These are phyloP conservation scores for Symbiodinium natans DNA, from an alignment of 73 alveolate genomes.

Conservation along the genomic window DNA sequence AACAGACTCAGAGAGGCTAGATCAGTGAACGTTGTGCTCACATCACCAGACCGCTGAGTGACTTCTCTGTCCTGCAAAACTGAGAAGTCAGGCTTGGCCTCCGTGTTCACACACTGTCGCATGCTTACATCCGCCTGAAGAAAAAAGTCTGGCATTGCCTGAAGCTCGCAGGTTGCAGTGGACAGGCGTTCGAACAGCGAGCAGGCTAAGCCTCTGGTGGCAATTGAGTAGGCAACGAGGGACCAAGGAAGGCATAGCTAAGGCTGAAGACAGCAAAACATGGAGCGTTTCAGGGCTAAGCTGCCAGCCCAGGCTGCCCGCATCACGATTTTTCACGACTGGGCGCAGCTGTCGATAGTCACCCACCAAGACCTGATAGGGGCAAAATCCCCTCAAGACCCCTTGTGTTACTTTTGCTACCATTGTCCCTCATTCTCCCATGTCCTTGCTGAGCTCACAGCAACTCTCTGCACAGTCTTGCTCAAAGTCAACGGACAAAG, in stretches of 20 bases:
- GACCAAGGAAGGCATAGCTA: background rate
- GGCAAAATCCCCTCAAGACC: background rate
- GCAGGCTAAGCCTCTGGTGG: conserved; percentile 36
- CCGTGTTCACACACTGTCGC: too few species aligned
- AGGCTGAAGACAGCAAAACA: background rate
- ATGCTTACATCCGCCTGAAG: background rate
- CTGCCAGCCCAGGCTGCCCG: conserved; percentile 27
- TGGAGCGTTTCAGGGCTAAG: background rate
- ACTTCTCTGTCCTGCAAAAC: too few species aligned
- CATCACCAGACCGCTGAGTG: too few species aligned
- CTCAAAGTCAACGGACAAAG: conserved; percentile 73
- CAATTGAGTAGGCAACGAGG: background rate
- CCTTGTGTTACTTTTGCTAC: background rate
- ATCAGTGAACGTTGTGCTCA: too few species aligned
- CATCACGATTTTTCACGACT: conserved; percentile 84
- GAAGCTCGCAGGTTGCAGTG: background rate
- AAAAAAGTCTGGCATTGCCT: background rate
- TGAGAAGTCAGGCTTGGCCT: too few species aligned
- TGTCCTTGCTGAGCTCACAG: background rate
- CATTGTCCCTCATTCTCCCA: background rate
- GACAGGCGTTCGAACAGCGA: conserved; percentile 80
- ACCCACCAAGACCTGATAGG: conserved; percentile 59
- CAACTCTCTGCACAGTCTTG: conserved; percentile 35
- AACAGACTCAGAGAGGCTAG: too few species aligned
- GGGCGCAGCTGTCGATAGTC: conserved; percentile 88